Evolutionary conservation across 202 grass and related monocot genomes (phyloP), one percentile per base, ranked within the genome.

Genomic region (Schoenoplectus tabernaemontani): DNA sequence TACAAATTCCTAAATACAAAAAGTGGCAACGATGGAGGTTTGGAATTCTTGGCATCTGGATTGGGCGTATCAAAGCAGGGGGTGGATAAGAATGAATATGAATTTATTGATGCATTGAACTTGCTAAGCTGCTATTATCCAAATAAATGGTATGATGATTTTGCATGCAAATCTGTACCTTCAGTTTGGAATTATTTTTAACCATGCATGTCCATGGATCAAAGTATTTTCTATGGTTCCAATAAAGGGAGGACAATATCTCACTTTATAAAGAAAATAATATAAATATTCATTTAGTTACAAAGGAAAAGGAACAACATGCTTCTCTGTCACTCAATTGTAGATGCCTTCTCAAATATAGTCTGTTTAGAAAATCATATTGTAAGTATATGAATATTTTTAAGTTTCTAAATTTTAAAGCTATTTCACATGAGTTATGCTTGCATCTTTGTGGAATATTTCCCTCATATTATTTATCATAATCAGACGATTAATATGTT

Each of bases 41-140:
- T 62, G 33, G 20, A 30, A 63, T 79, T 47, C 57, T 79, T 79
- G 32, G 75, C 75, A 78, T 78, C 43, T 57, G 75, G 11, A 48
- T 71, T 60, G 57, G 22, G 53, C 1, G 44, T 24, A 51, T 73
- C 69, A 73, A 53, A 44, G 69, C 24, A 32, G 69, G 44, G 42
- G 0, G 19, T 4, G 9, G 43, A 32, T 72, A 72, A 30, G 74
- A 37, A 36, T 59, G 20, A 44, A n/a, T n/a, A 72, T 51, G 39
- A 64, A 64, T 79, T 59, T 43, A 47, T 61, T 22, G 50, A 63
- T 79, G 22, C 30, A 58, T 59, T 41, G 51, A 1, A 56, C 51
- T 56, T 56, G 51, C 1, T 56, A 56, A 4, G 16, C 16, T 4
- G 17, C 51, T 17, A 46, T 46, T 46, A 46, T 46, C 0, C 15